Percentiles rank a stretch among this genome's conserved stretches.
These are phyloP conservation scores for Beauveria varroae DNA, from an alignment of 2,329 filamentous ascomycete genomes.

Conservation along the genomic window DNA sequence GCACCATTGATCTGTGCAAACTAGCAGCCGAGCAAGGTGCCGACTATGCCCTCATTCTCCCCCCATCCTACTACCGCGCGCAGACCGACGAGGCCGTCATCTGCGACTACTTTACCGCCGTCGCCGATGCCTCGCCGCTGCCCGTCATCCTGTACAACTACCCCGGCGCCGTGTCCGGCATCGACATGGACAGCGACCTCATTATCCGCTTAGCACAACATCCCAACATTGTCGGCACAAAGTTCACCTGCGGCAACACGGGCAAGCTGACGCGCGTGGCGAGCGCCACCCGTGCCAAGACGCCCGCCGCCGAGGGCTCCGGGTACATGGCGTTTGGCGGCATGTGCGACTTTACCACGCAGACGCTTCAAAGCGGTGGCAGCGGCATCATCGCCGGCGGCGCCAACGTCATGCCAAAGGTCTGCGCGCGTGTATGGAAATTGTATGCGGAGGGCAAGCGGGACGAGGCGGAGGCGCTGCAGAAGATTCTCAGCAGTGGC, in stretches of 20 bases:
- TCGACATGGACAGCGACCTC: constrained; percentile 85
- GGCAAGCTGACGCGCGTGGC: constrained; percentile 83
- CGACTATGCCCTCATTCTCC: constrained; percentile 72
- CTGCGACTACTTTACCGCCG: constrained; percentile 63
- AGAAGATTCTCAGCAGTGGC: constrained; percentile 68
- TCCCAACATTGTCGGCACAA: constrained; percentile 79
- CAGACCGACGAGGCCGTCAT: constrained; percentile 69
- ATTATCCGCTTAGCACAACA: constrained; percentile 73
- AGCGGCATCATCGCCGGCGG: constrained; percentile 80
- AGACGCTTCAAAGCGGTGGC: constrained; percentile 71
- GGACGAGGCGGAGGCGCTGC: constrained; percentile 66
- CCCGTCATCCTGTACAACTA: constrained; percentile 89
- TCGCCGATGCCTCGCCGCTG: constrained; percentile 68
- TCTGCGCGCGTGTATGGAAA: constrained; percentile 72
- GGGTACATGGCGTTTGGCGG: constrained; percentile 83
- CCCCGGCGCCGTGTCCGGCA: constrained; percentile 75
- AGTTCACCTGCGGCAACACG: constrained; percentile 88
- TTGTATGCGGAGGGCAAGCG: constrained; percentile 65
- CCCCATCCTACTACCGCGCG: constrained; percentile 75
- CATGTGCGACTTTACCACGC: constrained; percentile 80
- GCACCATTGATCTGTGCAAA: constrained; percentile 68
- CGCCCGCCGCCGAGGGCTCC: constrained; percentile 48
- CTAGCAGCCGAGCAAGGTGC: constrained; percentile 62
- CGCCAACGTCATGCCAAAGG: constrained; percentile 78
- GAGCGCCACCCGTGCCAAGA: constrained; percentile 62